Evolutionary conservation across 2,329 filamentous ascomycete genomes (phyloP).

Genomic region (Beauveria pseudobassiana): DNA sequence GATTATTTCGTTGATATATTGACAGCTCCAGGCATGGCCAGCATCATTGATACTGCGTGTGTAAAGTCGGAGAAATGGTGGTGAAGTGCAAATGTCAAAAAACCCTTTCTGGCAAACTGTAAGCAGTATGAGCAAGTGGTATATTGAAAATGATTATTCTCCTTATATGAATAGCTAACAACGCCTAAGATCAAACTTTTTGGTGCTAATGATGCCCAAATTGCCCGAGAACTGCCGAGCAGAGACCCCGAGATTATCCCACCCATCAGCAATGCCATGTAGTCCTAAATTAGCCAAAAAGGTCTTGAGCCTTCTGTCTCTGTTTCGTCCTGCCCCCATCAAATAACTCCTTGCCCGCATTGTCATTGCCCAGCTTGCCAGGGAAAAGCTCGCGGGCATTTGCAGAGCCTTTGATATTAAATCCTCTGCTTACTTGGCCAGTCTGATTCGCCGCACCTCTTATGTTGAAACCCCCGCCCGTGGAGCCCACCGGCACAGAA

Average conservation of each 20-base stretch:
- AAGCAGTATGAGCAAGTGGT: not conserved
- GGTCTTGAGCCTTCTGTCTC: constrained; percentile 63
- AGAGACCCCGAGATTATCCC: not conserved
- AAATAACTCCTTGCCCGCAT: constrained; percentile 60
- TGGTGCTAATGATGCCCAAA: not conserved
- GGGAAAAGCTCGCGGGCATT: constrained; percentile 66
- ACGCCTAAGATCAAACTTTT: not conserved
- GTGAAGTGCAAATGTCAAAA: constrained; percentile 26
- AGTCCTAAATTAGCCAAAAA: constrained; percentile 39
- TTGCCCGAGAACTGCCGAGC: not conserved
- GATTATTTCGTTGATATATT: constrained; percentile 52
- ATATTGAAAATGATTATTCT: not conserved
- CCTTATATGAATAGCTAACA: not conserved
- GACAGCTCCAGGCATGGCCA: constrained; percentile 20
- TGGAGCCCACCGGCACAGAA: constrained; percentile 39
- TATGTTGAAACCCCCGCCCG: constrained; percentile 47
- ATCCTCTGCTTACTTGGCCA: constrained; percentile 38
- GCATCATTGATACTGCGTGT: constrained; percentile 35
- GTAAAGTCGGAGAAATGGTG: constrained; percentile 60
- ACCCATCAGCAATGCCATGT: not conserved
- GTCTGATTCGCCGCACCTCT: constrained; percentile 47
- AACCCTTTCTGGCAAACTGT: not conserved
- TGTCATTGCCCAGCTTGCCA: constrained; percentile 41
- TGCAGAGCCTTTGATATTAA: constrained; percentile 57
- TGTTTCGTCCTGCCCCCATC: constrained; percentile 46